Evolutionary conservation across 805 yeast species (phyloP).

Genomic region (Ogataea zsoltii): DNA sequence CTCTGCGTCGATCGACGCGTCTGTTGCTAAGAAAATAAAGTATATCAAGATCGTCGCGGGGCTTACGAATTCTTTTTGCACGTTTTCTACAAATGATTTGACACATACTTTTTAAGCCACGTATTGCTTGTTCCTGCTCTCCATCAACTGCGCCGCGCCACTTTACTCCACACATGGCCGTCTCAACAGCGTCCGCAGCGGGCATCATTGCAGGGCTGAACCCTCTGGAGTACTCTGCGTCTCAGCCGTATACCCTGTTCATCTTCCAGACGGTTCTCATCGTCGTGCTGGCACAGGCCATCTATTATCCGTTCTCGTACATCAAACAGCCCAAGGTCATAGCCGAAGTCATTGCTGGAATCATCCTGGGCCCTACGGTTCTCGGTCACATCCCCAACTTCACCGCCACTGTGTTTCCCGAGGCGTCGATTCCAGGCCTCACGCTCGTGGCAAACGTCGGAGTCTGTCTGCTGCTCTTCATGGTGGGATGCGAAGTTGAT

Average conservation of each 20-base stretch:
- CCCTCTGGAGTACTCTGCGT: constrained; percentile 59
- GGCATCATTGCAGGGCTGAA: constrained; percentile 74
- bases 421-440: constrained; percentile 60
- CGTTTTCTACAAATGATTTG: background rate
- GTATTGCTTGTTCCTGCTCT: background rate
- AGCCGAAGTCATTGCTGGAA: constrained; percentile 79
- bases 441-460: constrained; percentile 74
- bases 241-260: constrained; percentile 67
- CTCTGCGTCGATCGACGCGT: constrained; percentile 1
- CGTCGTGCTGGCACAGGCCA: constrained; percentile 54
- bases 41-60: constrained; percentile 1
- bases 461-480: constrained; percentile 69
- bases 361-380: constrained; percentile 72
- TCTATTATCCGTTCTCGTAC: constrained; percentile 60
- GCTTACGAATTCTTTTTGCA: background rate
- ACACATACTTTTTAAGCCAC: too few relatives aligned
- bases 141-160: background rate
- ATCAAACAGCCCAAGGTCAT: constrained; percentile 78
- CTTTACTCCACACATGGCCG: constrained; percentile 1
- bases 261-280: constrained; percentile 69
- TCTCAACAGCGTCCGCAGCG: constrained; percentile 34
- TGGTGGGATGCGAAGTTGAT: constrained; percentile 81
- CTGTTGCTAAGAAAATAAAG: too few relatives aligned
- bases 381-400: constrained; percentile 72
- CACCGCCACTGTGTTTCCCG: constrained; percentile 64